Evolutionary conservation across 2,329 filamentous ascomycete genomes (phyloP).

Genomic region (Trichocomaceae sp.): DNA sequence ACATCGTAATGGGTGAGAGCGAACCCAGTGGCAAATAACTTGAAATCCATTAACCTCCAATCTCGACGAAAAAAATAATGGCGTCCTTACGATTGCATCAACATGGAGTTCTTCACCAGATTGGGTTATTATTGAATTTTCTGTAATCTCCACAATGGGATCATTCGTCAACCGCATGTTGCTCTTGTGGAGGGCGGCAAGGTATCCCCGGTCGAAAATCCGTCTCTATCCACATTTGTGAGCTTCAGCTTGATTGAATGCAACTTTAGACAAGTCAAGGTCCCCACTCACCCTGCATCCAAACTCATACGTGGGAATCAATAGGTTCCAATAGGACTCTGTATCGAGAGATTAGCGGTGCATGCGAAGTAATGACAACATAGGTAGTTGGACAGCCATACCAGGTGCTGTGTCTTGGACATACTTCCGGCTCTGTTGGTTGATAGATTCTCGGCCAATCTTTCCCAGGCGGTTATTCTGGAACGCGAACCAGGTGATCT

Average conservation of each 20-base stretch:
- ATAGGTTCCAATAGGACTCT: conserved; percentile 16
- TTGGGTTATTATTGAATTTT: conserved; percentile 1
- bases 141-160: conserved; percentile 15
- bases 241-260: not conserved
- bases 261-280: not conserved
- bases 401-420: not conserved
- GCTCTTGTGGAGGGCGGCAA: not conserved
- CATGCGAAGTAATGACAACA: too few species aligned
- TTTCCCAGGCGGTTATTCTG: not conserved
- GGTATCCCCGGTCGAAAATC: conserved; percentile 4
- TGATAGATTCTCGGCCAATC: not conserved
- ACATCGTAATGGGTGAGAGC: conserved; percentile 17
- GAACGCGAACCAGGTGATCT: not conserved
- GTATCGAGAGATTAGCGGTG: too few species aligned
- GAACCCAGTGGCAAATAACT: conserved; percentile 20
- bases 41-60: not conserved
- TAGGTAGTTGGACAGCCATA: not conserved
- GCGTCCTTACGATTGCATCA: conserved; percentile 1
- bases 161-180: conserved; percentile 11
- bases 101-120: not conserved
- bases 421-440: not conserved
- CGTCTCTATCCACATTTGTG: not conserved
- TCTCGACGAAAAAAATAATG: not conserved
- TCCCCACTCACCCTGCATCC: conserved; percentile 18
- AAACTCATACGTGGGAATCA: conserved; percentile 18